Base-by-base conservation (phyloP, 2,329 filamentous ascomycete genomes). In the Monosporascus sp. region DNA sequence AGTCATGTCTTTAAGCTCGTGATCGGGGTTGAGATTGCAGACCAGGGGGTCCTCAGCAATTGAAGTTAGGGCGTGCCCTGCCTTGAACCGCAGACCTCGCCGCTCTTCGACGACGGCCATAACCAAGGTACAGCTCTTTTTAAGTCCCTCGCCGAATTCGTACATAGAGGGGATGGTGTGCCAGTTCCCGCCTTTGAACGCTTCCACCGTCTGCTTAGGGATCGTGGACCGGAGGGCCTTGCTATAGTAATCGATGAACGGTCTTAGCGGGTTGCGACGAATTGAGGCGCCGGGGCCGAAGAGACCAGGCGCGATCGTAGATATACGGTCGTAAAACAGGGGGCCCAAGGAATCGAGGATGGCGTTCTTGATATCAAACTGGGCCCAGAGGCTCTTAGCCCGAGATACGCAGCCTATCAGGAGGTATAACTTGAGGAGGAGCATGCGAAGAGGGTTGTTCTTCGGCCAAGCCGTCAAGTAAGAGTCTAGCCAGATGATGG, bases 301-400 rank as follows among this genome's bases (percentile, higher is more conserved):
- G 44, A 73, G 58, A 0, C 69, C 70, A 0, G 81, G 81, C 0
- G 80, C 70, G 2, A 83, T 63, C 1, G 73, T 78, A 1, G 79
- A 78, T 6, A 84, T 66, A 2, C 81, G 74, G 60, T 85, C 81
- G 55, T 79, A 77, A 54, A 81, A 81, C 1, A 81, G 67, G 0
- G 79, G 76, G 3, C 72, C 79, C 0, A 84, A 70, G 0, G 79
- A 78, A 56, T 84, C 80, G n/a, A 81, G 75, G 28, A 82, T 79
- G 0, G 78, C 79, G 22, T 80, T 74, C 65, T 84, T 84, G 2
- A 84, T 75, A 3, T 74, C 78, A 9, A 82, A 70, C 0, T 71
- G 71, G 11, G 72, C 68, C 79, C 80, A 84, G 2, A 80, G 65
- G 37, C 75, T 64, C 24, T 74, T 68, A 0, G 77, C 78, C 18